Evolutionary conservation across 1,284 basidiomycete genomes (phyloP).

Genomic region (Ceratobasidium theobromae): DNA sequence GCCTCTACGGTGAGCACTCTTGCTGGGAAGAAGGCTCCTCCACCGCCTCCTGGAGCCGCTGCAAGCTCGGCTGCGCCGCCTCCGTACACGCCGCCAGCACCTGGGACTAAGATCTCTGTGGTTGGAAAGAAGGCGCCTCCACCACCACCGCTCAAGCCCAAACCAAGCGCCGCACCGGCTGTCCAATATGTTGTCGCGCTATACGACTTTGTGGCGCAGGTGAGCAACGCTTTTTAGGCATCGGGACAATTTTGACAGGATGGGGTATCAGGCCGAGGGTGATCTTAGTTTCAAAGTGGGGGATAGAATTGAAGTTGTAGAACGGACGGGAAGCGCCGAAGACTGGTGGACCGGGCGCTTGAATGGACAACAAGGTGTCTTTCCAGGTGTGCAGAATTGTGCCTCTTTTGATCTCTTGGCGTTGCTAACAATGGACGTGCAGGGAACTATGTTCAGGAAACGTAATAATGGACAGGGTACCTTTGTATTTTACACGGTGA

Average conservation of each 20-base stretch:
- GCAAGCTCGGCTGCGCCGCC: conserved; percentile 48
- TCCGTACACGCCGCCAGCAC: conserved; percentile 59
- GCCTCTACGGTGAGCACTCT: conserved; percentile 45
- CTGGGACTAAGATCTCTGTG: conserved; percentile 46
- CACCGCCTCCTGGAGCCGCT: conserved; percentile 39
- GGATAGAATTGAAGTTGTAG: conserved; percentile 91
- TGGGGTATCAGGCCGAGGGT: conserved; percentile 72
- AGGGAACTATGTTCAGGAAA: conserved; percentile 29
- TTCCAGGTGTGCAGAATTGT: conserved; percentile 71
- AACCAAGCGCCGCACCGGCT: conserved; percentile 50
- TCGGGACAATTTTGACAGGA: conserved; percentile 10
- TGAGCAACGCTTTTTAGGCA: conserved; percentile 39
- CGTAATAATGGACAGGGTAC: neutral
- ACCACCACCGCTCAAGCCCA: conserved; percentile 76
- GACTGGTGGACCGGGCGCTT: conserved; percentile 98
- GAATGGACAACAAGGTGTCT: conserved; percentile 85
- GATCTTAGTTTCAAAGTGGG: conserved; percentile 90
- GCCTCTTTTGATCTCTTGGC: neutral
- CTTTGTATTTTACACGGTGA: conserved; percentile 4
- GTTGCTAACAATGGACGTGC: neutral
- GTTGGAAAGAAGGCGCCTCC: conserved; percentile 80
- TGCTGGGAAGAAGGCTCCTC: conserved; percentile 50
- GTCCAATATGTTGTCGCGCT: conserved; percentile 85
- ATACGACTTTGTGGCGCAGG: conserved; percentile 92
- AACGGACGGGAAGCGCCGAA: conserved; percentile 80